phyloP scores from a whole-genome alignment of 2,329 filamentous ascomycete species.

The Fusarium sp. region DNA sequence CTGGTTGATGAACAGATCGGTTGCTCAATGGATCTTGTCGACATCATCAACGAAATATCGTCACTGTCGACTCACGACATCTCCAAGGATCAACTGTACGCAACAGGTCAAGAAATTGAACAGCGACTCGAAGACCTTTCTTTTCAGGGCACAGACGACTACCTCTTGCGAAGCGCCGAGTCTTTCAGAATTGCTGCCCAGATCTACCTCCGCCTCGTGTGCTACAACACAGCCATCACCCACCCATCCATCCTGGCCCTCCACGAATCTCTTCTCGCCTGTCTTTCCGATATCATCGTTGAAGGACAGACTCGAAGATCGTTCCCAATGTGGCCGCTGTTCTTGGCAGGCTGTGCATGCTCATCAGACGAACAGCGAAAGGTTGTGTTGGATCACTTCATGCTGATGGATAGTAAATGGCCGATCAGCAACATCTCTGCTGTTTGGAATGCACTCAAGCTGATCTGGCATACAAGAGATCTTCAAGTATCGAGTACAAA shows the following conservation, averaged over 20 bases:
- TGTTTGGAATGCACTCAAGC: slow-evolving; percentile 33
- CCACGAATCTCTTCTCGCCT: slow-evolving; percentile 21
- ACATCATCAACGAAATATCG: slow-evolving; percentile 37
- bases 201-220: slow-evolving; percentile 36
- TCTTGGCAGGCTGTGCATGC: slow-evolving; percentile 36
- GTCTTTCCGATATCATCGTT: slow-evolving; percentile 32
- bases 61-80: slow-evolving; percentile 9
- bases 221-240: slow-evolving; percentile 29
- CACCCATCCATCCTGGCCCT: slow-evolving; percentile 17
- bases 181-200: slow-evolving; percentile 34
- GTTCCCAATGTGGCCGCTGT: slow-evolving; percentile 40
- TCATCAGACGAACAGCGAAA: slow-evolving; percentile 36
- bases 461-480: slow-evolving; percentile 36
- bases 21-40: slow-evolving; percentile 39
- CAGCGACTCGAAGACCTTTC: neutral
- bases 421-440: slow-evolving; percentile 37
- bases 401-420: slow-evolving; percentile 34
- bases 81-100: slow-evolving; percentile 8
- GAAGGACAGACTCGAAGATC: slow-evolving; percentile 30
- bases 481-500: slow-evolving; percentile 8
- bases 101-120: slow-evolving; percentile 24
- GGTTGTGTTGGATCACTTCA: slow-evolving; percentile 27
- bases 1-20: slow-evolving; percentile 37
- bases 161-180: slow-evolving; percentile 32
- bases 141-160: slow-evolving; percentile 8